These are phyloP conservation scores for Leccinum broughii DNA, from an alignment of 768 basidiomycete genomes.

Conservation along the genomic window DNA sequence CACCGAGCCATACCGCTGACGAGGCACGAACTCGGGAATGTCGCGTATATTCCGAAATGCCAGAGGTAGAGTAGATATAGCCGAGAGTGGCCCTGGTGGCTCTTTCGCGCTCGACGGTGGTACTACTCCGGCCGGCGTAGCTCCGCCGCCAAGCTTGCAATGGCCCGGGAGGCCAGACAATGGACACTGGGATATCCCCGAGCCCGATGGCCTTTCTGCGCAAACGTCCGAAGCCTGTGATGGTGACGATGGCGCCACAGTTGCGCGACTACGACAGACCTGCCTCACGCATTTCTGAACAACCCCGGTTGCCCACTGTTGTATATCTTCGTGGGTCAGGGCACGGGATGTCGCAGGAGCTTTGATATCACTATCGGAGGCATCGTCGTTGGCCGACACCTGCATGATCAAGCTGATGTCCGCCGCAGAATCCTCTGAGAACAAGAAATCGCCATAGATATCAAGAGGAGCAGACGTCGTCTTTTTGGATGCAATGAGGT, in stretches of 20 bases:
- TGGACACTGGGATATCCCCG: conserved; percentile 24
- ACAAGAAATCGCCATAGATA: conserved; percentile 11
- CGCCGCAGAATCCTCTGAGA: conserved; percentile 19
- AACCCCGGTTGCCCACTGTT: conserved; percentile 26
- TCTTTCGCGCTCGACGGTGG: background rate
- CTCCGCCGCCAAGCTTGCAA: conserved; percentile 16
- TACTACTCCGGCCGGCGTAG: background rate
- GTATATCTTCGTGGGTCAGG: conserved; percentile 27
- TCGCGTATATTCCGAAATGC: conserved; percentile 13
- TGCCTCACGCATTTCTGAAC: conserved; percentile 27
- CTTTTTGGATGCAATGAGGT: conserved; percentile 7
- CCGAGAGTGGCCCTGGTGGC: background rate
- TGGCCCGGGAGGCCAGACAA: conserved; percentile 24
- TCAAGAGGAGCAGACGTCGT: background rate
- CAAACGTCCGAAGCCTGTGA: conserved; percentile 30
- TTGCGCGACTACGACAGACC: conserved; percentile 13
- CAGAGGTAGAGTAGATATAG: background rate
- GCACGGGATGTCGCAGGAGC: conserved; percentile 10
- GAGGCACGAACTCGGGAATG: conserved; percentile 31
- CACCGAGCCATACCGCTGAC: conserved; percentile 11
- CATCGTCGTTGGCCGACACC: conserved; percentile 15
- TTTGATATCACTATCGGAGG: conserved; percentile 9
- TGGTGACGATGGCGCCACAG: conserved; percentile 20
- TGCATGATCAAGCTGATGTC: conserved; percentile 27
- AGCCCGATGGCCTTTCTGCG: conserved; percentile 27